phyloP scores from a whole-genome alignment of 2,329 filamentous ascomycete genomes.

The Truncatella angustata region DNA sequence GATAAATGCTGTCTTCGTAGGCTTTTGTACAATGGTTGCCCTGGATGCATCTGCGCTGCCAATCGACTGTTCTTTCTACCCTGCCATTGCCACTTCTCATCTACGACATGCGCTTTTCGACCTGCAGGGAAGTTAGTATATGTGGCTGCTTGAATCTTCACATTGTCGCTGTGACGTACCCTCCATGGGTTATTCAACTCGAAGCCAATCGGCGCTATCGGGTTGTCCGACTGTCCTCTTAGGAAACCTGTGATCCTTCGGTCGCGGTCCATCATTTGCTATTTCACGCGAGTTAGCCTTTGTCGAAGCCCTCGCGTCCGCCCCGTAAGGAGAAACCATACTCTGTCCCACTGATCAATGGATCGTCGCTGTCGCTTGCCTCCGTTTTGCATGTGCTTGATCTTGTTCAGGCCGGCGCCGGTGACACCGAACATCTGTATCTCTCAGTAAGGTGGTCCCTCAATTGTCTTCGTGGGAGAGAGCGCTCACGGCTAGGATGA shows the following conservation, averaged over 20 bases:
- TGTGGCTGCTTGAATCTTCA: conserved; percentile 9
- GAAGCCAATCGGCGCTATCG: conserved; percentile 56
- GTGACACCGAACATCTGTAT: conserved; percentile 62
- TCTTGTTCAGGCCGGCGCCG: conserved; percentile 55
- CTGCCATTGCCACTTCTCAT: conserved; percentile 7
- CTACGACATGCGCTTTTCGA: conserved; percentile 54
- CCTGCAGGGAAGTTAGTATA: conserved; percentile 26
- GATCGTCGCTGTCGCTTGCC: conserved; percentile 60
- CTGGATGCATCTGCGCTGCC: neutral
- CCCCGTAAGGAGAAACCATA: conserved; percentile 38
- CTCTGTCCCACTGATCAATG: conserved; percentile 62
- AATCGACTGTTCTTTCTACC: conserved; percentile 7
- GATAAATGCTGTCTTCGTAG: conserved; percentile 1
- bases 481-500: conserved; percentile 57
- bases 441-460: conserved; percentile 14
- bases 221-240: conserved; percentile 56
- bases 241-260: conserved; percentile 57
- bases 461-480: neutral
- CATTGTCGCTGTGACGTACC: conserved; percentile 39
- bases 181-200: conserved; percentile 64
- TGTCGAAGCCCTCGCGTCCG: too few relatives aligned
- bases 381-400: conserved; percentile 58
- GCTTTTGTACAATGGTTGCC: conserved; percentile 11
- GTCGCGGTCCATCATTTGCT: conserved; percentile 64
- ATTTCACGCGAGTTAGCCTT: conserved; percentile 15